Conservation (phyloP, 352 stramenopile species). For the Halophytophthora polymorphica region DNA sequence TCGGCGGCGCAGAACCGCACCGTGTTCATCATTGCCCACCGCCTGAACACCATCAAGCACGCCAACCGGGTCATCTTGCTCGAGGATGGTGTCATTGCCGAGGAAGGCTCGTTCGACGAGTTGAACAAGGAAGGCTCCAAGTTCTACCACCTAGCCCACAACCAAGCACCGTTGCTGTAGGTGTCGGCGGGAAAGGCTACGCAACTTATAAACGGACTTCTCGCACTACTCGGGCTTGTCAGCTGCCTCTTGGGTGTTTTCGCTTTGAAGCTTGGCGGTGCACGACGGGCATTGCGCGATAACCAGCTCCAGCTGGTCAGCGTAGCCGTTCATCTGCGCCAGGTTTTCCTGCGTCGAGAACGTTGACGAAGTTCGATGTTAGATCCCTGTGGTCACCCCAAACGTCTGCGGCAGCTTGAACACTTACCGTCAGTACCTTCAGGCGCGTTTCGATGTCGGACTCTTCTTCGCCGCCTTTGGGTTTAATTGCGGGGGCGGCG, state of each 20-base stretch:
- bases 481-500: not conserved
- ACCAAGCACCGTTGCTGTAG: constrained; percentile 57
- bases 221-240: constrained; percentile 20
- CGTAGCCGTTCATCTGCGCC: constrained; percentile 75
- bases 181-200: constrained; percentile 7
- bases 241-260: constrained; percentile 49
- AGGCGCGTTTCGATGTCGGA: constrained; percentile 32
- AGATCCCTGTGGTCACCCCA: not conserved
- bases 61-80: constrained; percentile 82
- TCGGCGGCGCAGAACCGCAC: constrained; percentile 64
- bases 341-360: constrained; percentile 63
- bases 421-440: constrained; percentile 63
- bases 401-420: not conserved
- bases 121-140: constrained; percentile 75
- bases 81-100: constrained; percentile 72
- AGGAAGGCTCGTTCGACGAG: constrained; percentile 74
- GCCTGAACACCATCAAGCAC: constrained; percentile 84
- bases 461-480: constrained; percentile 13
- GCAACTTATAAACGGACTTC: no score
- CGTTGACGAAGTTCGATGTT: not conserved
- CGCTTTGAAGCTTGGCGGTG: constrained; percentile 66
- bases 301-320: constrained; percentile 72
- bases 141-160: constrained; percentile 73
- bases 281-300: constrained; percentile 70
- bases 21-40: constrained; percentile 84